Evolutionary conservation across 306 rosid genomes (phyloP).

Genomic region (Medicago ruthenica): DNA sequence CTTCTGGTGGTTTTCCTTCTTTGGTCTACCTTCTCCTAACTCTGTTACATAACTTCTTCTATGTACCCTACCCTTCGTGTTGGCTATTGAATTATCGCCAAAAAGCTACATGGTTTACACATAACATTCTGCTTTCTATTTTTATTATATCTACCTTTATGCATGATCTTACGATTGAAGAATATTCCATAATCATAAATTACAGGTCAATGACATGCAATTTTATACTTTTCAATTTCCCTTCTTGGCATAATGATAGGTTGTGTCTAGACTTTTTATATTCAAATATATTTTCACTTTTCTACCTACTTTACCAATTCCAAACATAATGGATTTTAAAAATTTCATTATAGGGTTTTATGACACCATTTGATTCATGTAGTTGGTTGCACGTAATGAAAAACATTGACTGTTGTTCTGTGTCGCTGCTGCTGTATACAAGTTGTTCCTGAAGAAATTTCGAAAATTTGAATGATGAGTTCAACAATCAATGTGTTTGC

Average conservation of each 20-base stretch:
- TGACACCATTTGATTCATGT: too few species aligned
- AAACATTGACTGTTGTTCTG: too few species aligned
- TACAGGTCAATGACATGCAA: background rate
- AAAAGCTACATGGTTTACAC: conserved; percentile 52
- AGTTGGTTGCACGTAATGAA: too few species aligned
- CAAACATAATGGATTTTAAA: too few species aligned
- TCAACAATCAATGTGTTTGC: background rate
- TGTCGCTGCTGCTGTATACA: background rate
- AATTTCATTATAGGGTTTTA: too few species aligned
- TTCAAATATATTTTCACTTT: too few species aligned
- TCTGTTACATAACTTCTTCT: conserved; percentile 76
- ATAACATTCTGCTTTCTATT: background rate
- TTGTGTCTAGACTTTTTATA: background rate
- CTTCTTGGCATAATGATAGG: background rate
- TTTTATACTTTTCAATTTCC: background rate
- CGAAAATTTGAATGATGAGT: background rate
- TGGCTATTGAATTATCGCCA: conserved; percentile 79
- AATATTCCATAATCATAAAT: background rate
- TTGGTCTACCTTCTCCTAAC: conserved; percentile 74
- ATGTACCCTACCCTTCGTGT: conserved; percentile 87
- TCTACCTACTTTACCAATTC: too few species aligned
- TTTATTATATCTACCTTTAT: background rate
- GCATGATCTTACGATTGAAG: background rate
- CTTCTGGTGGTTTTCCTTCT: conserved; percentile 67
- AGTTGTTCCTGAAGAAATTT: background rate